Evolutionary conservation across 768 basidiomycete species (phyloP).

Genomic region (Pluteus cervinus): DNA sequence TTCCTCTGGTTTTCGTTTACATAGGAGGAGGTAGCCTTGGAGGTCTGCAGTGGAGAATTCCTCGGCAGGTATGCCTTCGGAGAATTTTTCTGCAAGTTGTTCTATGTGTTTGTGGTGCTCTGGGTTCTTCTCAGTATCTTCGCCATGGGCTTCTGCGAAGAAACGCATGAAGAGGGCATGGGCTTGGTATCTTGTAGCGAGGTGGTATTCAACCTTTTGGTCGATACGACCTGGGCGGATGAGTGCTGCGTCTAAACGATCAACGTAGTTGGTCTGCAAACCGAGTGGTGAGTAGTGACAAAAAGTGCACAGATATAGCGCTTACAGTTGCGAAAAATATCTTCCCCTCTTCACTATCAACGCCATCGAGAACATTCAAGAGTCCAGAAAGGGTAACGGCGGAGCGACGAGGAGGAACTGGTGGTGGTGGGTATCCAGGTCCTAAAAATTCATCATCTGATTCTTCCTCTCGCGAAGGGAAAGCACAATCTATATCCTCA

Average conservation of each 20-base stretch:
- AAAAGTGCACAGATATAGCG: too few relatives aligned
- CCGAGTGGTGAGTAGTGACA: too few relatives aligned
- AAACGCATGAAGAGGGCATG: slow-evolving; percentile 43
- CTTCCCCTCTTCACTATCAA: slow-evolving; percentile 56
- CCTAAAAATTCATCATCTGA: slow-evolving; percentile 17
- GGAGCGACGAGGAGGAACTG: slow-evolving; percentile 18
- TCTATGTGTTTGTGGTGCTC: too few relatives aligned
- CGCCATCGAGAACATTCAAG: slow-evolving; percentile 54
- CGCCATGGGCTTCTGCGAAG: slow-evolving; percentile 30
- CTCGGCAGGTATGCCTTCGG: slow-evolving; percentile 33
- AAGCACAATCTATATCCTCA: slow-evolving; percentile 59
- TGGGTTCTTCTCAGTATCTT: too few relatives aligned
- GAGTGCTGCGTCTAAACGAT: slow-evolving; percentile 50
- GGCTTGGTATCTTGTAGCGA: slow-evolving; percentile 41
- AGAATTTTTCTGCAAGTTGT: slow-evolving; percentile 36
- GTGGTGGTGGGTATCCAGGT: too few relatives aligned
- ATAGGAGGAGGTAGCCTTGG: slow-evolving; percentile 49
- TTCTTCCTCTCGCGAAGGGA: slow-evolving; percentile 39
- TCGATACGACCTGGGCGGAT: slow-evolving; percentile 55
- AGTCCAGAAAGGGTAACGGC: slow-evolving; percentile 48
- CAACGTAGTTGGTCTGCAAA: slow-evolving; percentile 46
- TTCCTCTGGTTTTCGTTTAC: slow-evolving; percentile 31
- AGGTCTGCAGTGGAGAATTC: slow-evolving; percentile 56
- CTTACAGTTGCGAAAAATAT: slow-evolving; percentile 54
- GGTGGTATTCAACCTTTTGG: slow-evolving; percentile 43